Base-by-base conservation (phyloP, 345 rosid genomes). In the Adansonia digitata region DNA sequence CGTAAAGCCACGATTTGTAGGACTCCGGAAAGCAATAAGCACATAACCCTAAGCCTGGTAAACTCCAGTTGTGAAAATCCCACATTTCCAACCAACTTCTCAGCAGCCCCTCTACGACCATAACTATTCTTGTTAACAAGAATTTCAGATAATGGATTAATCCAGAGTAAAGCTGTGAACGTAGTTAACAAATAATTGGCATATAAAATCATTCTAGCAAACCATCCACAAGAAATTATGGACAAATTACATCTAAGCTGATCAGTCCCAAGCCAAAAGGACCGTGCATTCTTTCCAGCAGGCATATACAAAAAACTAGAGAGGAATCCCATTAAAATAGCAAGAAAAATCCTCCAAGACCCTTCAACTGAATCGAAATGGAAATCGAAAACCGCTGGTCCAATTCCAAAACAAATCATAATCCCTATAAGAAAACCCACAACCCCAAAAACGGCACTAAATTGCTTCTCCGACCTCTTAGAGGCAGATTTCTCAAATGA, bases 231-330 rank as follows among this genome's bases (percentile, higher is more conserved):
- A 59, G 88, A 88, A 35, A 94, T 84, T 60, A 92, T 90, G 0
- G 84, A 78, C 74, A 94, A 74, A 60, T 86, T 86, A 11, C 84
- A 86, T 42, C 92, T 81, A 73, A 90, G 72, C 84, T 92, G 98
- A 87, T 94, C 97, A 7, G 97, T 92, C 18, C 97, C 98, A 24
- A 94, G 86, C 97, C 98, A 92, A 82, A 94, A 89, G 6, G 95
- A 85, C 66, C 97, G 71, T 2, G 93, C 97, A 77, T 79, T 85
- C 86, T 92, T 92, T 52, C 84, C 85, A 0, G 92, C 90, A 39
- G 97, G 94, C 86, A 92, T 84, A 79, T 89, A 94, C 35, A 94
- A 73, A 62, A 85, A 78, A 2, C 94, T 91, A 9, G 87, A 74
- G 0, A 88, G 56, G 71, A 92, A 84, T 29, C 97, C 97, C 94